Evolutionary conservation across 441 rosid genomes (phyloP), one percentile per base, ranked within the genome.

Genomic region (Euphorbia neoarborescens): DNA sequence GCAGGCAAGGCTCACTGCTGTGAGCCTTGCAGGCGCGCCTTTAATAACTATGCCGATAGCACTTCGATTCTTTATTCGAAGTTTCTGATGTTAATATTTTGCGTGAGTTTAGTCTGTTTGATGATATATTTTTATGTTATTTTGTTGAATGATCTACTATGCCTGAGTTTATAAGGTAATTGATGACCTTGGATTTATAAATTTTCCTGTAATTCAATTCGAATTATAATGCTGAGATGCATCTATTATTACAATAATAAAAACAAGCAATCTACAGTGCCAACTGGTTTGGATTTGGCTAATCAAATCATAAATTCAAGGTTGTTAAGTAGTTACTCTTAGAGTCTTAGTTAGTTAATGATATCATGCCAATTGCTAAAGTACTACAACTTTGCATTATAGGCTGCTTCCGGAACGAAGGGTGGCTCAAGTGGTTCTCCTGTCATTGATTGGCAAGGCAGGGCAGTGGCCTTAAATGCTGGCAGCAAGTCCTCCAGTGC

Each of bases 361-460:
- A 22, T 22, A 17, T 50, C 32, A 35, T 53, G 25, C 17, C 4
- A 13, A 7, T 71, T 8, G 20, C 32, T 46, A 38, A 5, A 51
- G 7, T 51, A 11, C 0, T 37, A 20, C 61, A n/a, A 71, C 22
- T 51, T 71, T 40, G 10, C 28, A 9, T 57, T 78, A 51, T 80
- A 95, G 99, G 99, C 99, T 73, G 99, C 97, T 70, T 92, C 97
- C 13, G 99, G 99, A 71, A 92, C 98, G 40, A 92, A 95, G 80
- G 96, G 96, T 78, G 99, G 99, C 53, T 95, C 99, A 63, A 95
- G 99, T 84, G 99, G 99, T 73, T 95, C 99, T 73, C 99, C 98
- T 9, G 97, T 92, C 77, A 90, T 95, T 78, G 94, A 95, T 84
- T 86, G 95, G 89, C 92, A 89, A 88, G 99, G 98, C 67, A 88